Percentiles rank a stretch among this genome's conserved stretches.
phyloP scores from a whole-genome alignment of 495 filamentous ascomycete species.

The Aspergillus avenaceus region DNA sequence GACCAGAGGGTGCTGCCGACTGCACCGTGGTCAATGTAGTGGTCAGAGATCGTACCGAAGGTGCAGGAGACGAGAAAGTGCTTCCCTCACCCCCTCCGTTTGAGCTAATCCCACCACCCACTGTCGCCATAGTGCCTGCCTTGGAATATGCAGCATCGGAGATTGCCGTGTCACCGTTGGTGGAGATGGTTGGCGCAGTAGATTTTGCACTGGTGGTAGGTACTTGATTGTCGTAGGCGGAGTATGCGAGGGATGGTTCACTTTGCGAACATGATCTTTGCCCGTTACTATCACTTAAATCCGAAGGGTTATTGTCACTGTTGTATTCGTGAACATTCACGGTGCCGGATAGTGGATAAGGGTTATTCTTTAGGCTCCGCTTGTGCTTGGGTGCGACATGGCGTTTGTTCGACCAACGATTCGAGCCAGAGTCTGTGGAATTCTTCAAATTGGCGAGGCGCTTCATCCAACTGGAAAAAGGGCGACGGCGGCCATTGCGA shows the following conservation, averaged over 20 bases:
- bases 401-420: constrained; percentile 48
- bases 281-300: constrained; percentile 23
- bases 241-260: constrained; percentile 52
- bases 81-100: constrained; percentile 69
- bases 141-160: constrained; percentile 78
- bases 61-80: constrained; percentile 91
- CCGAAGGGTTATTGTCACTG: constrained; percentile 47
- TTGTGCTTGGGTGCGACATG: constrained; percentile 45
- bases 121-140: constrained; percentile 66
- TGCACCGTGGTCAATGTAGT: constrained; percentile 97
- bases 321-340: constrained; percentile 27
- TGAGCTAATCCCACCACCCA: constrained; percentile 58
- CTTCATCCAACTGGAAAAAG: constrained; percentile 93
- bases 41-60: constrained; percentile 84
- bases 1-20: constrained; percentile 69
- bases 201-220: constrained; percentile 64
- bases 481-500: constrained; percentile 68
- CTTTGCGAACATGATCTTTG: constrained; percentile 38
- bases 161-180: constrained; percentile 68
- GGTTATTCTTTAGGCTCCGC: constrained; percentile 66
- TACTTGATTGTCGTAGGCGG: constrained; percentile 53
- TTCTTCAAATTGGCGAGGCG: constrained; percentile 82
- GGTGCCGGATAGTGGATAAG: constrained; percentile 68
- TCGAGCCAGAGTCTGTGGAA: constrained; percentile 47
- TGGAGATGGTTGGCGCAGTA: constrained; percentile 73